phyloP scores from a whole-genome alignment of 169 alveolate genomes.

The Cryptosporidium tyzzeri region DNA sequence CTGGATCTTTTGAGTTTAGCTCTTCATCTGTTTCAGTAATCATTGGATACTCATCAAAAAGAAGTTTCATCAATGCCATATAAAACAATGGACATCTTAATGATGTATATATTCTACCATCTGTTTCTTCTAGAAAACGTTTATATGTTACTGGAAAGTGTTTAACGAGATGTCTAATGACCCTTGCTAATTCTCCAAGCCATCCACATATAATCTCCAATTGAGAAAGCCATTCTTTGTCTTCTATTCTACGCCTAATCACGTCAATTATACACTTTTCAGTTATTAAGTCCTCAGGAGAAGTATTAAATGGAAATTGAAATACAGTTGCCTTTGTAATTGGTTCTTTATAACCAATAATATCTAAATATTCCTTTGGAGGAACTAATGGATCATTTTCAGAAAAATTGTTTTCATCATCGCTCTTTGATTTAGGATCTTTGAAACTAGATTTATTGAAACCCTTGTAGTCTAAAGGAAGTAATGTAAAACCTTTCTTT shows the following conservation, averaged over 20 bases:
- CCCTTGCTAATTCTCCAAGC: slow-evolving; percentile 29
- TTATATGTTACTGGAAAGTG: slow-evolving; percentile 42
- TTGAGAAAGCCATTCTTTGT: slow-evolving; percentile 28
- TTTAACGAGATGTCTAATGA: slow-evolving; percentile 1
- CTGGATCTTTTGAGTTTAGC: slow-evolving; percentile 65
- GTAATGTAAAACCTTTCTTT: slow-evolving; percentile 49
- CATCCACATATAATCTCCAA: slow-evolving; percentile 10
- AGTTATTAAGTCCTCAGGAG: slow-evolving; percentile 58
- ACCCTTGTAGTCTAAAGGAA: slow-evolving; percentile 54
- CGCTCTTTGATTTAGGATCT: background rate
- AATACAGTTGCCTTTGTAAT: slow-evolving; percentile 48
- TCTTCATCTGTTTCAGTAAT: slow-evolving; percentile 50
- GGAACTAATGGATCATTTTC: slow-evolving; percentile 56
- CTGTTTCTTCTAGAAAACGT: slow-evolving; percentile 25
- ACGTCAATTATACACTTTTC: slow-evolving; percentile 61
- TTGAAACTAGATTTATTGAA: background rate
- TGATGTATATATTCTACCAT: slow-evolving; percentile 9
- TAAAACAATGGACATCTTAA: slow-evolving; percentile 50
- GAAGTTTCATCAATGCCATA: slow-evolving; percentile 57
- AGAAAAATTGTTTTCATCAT: background rate
- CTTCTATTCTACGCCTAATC: slow-evolving; percentile 22
- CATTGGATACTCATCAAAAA: slow-evolving; percentile 64
- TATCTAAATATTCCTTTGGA: slow-evolving; percentile 55
- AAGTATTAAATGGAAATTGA: slow-evolving; percentile 53
- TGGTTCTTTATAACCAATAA: slow-evolving; percentile 72